Evolutionary conservation across 805 yeast genomes (phyloP).

Genomic region (Babjeviella inositovora): DNA sequence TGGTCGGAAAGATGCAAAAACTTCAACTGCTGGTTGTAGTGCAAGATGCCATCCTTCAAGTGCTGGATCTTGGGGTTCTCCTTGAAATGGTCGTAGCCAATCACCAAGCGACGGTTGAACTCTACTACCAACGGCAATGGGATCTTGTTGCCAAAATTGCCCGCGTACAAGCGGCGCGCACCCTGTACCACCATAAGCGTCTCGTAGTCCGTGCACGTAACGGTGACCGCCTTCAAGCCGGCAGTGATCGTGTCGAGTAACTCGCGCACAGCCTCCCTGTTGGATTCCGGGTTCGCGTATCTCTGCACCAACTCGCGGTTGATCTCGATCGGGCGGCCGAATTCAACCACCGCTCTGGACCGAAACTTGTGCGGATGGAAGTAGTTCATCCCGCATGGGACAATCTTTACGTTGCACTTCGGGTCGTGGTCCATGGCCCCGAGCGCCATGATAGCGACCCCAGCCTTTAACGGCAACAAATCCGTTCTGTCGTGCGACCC

Average conservation of each 20-base stretch:
- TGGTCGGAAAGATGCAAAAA: slow-evolving; percentile 39
- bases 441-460: slow-evolving; percentile 95
- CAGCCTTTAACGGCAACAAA: slow-evolving; percentile 84
- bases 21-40: slow-evolving; percentile 46
- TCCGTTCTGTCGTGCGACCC: slow-evolving; percentile 96
- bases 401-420: slow-evolving; percentile 64
- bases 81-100: slow-evolving; percentile 64
- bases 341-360: slow-evolving; percentile 89
- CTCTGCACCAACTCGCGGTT: slow-evolving; percentile 40
- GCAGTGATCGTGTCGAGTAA: slow-evolving; percentile 55
- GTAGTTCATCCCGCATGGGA: slow-evolving; percentile 96
- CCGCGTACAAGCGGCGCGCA: slow-evolving; percentile 76
- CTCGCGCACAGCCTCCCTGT: slow-evolving; percentile 59
- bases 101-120: slow-evolving; percentile 73
- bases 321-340: slow-evolving; percentile 76
- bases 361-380: slow-evolving; percentile 93
- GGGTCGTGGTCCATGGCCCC: slow-evolving; percentile 82
- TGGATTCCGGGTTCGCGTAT: slow-evolving; percentile 50
- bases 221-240: slow-evolving; percentile 73
- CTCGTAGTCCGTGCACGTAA: slow-evolving; percentile 78
- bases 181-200: slow-evolving; percentile 83
- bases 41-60: slow-evolving; percentile 45
- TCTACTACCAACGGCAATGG: slow-evolving; percentile 80
- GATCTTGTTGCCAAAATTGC: slow-evolving; percentile 51
- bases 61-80: slow-evolving; percentile 52